These are phyloP conservation scores for Symbiodinium pilosum DNA, from an alignment of 73 alveolate genomes.

Conservation along the genomic window DNA sequence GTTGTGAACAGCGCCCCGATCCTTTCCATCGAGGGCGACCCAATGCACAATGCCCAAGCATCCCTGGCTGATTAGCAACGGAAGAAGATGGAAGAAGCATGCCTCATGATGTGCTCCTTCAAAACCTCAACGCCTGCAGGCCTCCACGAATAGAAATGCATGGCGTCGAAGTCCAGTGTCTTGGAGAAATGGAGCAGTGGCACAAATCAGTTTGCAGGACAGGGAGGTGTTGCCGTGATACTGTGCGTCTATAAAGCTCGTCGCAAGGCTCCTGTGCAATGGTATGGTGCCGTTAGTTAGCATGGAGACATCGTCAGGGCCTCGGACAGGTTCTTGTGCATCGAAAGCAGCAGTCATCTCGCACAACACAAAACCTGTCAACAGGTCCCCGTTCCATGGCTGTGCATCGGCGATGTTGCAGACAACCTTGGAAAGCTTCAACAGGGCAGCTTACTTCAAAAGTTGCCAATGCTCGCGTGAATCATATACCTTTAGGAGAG, in stretches of 20 bases:
- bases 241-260: no score
- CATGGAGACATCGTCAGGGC: neutral
- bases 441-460: neutral
- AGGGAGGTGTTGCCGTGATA: no score
- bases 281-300: constrained; percentile 10
- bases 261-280: neutral
- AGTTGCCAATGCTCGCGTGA: neutral
- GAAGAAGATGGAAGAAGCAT: no score
- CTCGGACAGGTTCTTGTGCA: no score
- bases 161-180: neutral
- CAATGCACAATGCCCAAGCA: neutral
- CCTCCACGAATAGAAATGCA: neutral
- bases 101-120: no score
- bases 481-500: no score
- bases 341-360: no score
- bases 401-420: neutral
- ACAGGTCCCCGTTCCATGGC: neutral
- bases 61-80: no score
- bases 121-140: no score
- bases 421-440: neutral
- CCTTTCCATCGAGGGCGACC: neutral
- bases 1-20: neutral
- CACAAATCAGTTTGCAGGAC: no score
- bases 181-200: neutral
- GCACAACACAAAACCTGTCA: no score